Evolutionary conservation across 78 protist genomes (phyloP), one percentile per base, ranked within the genome.

Genomic region (Dictyostelium brefeldianum): DNA sequence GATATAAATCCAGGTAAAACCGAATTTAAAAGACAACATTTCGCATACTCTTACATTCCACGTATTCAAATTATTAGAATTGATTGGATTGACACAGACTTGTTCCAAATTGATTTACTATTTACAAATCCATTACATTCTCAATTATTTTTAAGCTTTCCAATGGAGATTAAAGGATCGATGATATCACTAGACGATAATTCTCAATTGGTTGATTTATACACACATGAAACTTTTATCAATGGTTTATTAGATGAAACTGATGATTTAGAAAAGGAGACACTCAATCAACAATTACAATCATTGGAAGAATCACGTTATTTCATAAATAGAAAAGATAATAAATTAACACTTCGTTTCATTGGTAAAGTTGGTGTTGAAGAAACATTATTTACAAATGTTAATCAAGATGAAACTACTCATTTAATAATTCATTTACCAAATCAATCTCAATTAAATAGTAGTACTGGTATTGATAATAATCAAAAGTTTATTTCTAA

Each of bases 21-120:
- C n/a, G 92, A 85, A 11, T 75, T 85, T 25, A 85, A 85, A 51
- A 43, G 92, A 46, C 81, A 77, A 27, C 92, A 85, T 53, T 85
- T 85, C 65, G 92, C 83, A 7, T 85, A 73, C 75, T 25, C 92
- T 3, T 75, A 47, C 9, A 71, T 85, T 17, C 92, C 92, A 20
- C 64, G 92, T 27, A 15, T 85, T 4, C 10, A 15, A 12, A 47
- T 85, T 4, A 2, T 50, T 7, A 31, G 27, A 12, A 64, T 57
- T 12, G n/a, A 73, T 11, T 85, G 92, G 92, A 41, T 50, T 7
- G 83, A 48, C 1, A 47, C 57, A 14, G 92, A 85, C 20, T 1
- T 73, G 27, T 85, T 71, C 20, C 74, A 85, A 15, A 25, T 85
- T n/a, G 47, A 54, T 41, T 1, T 75, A 14, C 7, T 17, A 9